Evolutionary conservation across 148 eudicot genomes (phyloP).

Genomic region (Hydrangea macrophylla): DNA sequence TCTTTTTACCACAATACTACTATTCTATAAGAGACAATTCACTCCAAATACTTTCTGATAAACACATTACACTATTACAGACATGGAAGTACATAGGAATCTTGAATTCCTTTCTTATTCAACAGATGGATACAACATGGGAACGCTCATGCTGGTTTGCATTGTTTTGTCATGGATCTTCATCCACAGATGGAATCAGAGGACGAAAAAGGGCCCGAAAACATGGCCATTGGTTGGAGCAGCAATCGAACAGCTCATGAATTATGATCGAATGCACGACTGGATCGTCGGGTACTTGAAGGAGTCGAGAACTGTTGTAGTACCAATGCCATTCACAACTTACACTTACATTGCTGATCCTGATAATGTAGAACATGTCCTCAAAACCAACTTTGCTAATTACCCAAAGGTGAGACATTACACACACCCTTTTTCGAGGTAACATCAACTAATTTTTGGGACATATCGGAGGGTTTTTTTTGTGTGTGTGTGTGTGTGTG

Average conservation of each 20-base stretch:
- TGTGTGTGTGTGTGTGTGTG: too few species aligned
- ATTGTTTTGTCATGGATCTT: constrained; percentile 66
- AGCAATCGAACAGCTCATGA: constrained; percentile 67
- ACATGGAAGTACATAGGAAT: constrained; percentile 14
- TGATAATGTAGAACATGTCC: constrained; percentile 82
- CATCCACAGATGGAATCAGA: constrained; percentile 69
- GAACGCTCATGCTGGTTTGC: constrained; percentile 24
- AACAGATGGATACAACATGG: constrained; percentile 21
- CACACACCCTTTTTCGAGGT: too few species aligned
- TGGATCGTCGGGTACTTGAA: constrained; percentile 74
- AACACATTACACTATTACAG: neutral
- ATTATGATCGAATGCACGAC: constrained; percentile 82
- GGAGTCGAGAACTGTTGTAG: constrained; percentile 56
- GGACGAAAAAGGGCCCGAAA: constrained; percentile 66
- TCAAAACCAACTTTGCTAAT: constrained; percentile 81
- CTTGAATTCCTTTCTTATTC: neutral
- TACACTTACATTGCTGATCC: constrained; percentile 94
- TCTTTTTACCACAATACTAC: neutral
- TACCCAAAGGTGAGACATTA: constrained; percentile 87
- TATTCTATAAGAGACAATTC: constrained; percentile 8
- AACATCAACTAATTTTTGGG: too few species aligned
- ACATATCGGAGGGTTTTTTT: too few species aligned
- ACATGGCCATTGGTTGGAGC: constrained; percentile 92
- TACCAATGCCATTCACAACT: constrained; percentile 81
- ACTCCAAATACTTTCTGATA: constrained; percentile 5